Percentiles rank a stretch among this genome's conserved stretches.
phyloP scores from a whole-genome alignment of 176 grass and related monocot genomes.

The Carex myosuroides region DNA sequence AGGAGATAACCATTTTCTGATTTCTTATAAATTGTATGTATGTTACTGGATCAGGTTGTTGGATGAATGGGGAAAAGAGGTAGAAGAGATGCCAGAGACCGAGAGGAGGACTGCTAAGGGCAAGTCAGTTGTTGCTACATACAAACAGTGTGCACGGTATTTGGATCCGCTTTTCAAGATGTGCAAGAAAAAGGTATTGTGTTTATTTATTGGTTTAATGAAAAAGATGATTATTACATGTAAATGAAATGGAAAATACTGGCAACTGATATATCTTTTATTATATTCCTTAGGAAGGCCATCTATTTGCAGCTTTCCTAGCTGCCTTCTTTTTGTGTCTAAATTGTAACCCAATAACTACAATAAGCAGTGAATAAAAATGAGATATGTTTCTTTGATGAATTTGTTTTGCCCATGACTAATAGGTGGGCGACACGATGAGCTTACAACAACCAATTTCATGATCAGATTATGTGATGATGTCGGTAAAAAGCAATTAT shows the following conservation, averaged over 20 bases:
- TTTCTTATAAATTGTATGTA: neutral
- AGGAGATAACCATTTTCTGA: neutral
- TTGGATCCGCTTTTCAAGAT: constrained; percentile 66
- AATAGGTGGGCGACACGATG: constrained; percentile 39
- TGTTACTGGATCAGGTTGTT: constrained; percentile 30
- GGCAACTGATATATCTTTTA: neutral
- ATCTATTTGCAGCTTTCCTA: neutral
- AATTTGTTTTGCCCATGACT: constrained; percentile 34
- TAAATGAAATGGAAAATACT: neutral
- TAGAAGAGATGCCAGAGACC: constrained; percentile 55
- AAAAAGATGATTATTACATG: neutral
- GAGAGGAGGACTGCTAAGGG: constrained; percentile 63
- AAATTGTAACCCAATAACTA: neutral
- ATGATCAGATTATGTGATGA: constrained; percentile 20
- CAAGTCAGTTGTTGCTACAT: constrained; percentile 61
- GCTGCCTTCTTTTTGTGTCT: neutral
- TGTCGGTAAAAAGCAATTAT: neutral
- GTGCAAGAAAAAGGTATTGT: constrained; percentile 58
- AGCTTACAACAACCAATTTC: constrained; percentile 17
- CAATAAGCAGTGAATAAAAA: neutral
- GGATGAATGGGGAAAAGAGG: constrained; percentile 53
- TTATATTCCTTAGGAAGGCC: neutral
- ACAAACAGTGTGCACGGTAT: constrained; percentile 68
- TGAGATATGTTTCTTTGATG: constrained; percentile 6
- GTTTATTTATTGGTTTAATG: neutral